Conservation (phyloP, 2,329 filamentous ascomycete species). For the Aspergillus fijiensis region DNA sequence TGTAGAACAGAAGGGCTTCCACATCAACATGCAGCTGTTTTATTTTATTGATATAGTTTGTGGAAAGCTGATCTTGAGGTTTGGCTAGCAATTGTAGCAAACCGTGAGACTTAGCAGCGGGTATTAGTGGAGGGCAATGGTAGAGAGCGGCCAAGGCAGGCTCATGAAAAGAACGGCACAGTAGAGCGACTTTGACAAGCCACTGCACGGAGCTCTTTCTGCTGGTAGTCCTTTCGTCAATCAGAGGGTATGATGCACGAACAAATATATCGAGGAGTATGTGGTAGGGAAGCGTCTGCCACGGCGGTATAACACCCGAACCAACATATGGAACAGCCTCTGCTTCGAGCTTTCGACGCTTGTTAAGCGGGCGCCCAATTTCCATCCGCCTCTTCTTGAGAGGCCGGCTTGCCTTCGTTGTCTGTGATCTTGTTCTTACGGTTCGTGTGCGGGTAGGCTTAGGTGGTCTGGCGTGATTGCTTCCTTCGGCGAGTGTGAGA, state of each 20-base stretch:
- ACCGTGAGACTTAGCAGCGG: conserved; percentile 49
- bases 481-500: conserved; percentile 13
- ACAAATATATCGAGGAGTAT: conserved; percentile 69
- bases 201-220: conserved; percentile 46
- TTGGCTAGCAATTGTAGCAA: conserved; percentile 57
- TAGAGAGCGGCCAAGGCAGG: conserved; percentile 74
- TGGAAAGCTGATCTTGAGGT: conserved; percentile 49
- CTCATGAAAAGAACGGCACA: conserved; percentile 67
- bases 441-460: conserved; percentile 20
- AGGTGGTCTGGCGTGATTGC: conserved; percentile 7
- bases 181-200: conserved; percentile 63
- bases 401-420: conserved; percentile 21
- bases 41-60: conserved; percentile 71
- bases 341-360: conserved; percentile 25
- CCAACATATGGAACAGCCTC: conserved; percentile 18
- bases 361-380: conserved; percentile 25
- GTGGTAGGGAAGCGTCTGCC: conserved; percentile 65
- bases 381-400: conserved; percentile 17
- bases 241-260: conserved; percentile 62
- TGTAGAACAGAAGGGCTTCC: conserved; percentile 54
- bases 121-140: conserved; percentile 63
- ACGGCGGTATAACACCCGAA: conserved; percentile 52
- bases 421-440: conserved; percentile 20
- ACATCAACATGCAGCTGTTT: conserved; percentile 69
- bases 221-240: conserved; percentile 34